Percentiles rank a stretch among this genome's conserved stretches.
phyloP scores from a whole-genome alignment of 768 basidiomycete genomes.

The Chalciporus chontae region DNA sequence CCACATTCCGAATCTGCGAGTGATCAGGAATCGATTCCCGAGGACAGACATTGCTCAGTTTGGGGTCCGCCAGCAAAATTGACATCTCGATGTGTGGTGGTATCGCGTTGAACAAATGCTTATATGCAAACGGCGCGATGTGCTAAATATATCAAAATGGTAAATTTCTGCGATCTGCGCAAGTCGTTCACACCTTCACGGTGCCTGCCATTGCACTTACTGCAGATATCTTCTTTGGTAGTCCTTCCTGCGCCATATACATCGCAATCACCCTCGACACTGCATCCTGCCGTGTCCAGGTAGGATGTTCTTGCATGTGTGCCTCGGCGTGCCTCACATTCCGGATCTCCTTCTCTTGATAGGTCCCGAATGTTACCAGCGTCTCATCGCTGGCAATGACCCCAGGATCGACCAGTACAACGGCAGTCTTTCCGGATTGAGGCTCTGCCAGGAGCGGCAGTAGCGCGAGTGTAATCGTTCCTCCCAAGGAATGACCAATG shows the following conservation, averaged over 20 bases:
- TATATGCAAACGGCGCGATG: slow-evolving; percentile 14
- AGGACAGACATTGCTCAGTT: slow-evolving; percentile 1
- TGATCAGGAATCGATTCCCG: slow-evolving; percentile 6
- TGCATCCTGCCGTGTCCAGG: slow-evolving; percentile 14
- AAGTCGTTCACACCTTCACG: too few relatives aligned
- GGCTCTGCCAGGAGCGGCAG: neutral
- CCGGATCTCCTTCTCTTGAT: neutral
- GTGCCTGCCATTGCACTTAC: slow-evolving; percentile 4
- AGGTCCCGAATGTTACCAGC: neutral
- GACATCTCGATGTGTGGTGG: slow-evolving; percentile 14
- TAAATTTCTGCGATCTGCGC: too few relatives aligned
- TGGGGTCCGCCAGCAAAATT: slow-evolving; percentile 13
- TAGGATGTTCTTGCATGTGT: slow-evolving; percentile 8
- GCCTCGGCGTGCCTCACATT: neutral
- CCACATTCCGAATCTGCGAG: slow-evolving; percentile 1
- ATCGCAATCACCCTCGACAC: slow-evolving; percentile 11
- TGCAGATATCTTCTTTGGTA: slow-evolving; percentile 4
- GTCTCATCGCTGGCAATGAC: neutral
- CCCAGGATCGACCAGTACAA: too few relatives aligned
- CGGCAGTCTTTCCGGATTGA: too few relatives aligned
- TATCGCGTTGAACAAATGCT: slow-evolving; percentile 6
- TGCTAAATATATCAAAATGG: slow-evolving; percentile 5
- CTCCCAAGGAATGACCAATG: neutral
- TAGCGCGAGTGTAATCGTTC: slow-evolving; percentile 8
- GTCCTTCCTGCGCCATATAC: slow-evolving; percentile 3